These are phyloP conservation scores for Ogataea corticis DNA, from an alignment of 805 yeast genomes.

Conservation along the genomic window DNA sequence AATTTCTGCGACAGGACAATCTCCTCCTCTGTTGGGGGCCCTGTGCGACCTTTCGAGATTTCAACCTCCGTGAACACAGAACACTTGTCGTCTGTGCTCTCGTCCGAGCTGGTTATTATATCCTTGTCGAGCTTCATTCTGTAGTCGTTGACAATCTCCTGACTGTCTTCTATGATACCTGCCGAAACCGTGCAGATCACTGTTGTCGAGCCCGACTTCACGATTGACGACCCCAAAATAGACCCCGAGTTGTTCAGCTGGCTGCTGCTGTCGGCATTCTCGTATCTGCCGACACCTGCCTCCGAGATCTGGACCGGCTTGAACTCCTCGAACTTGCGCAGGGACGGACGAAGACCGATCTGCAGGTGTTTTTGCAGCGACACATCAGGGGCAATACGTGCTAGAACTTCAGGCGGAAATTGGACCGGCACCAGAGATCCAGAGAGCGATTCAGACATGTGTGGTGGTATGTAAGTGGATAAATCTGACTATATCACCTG, in stretches of 20 bases:
- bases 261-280: constrained; percentile 17
- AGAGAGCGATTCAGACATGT: constrained; percentile 1
- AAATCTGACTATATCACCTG: too few relatives aligned
- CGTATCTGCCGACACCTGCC: constrained; percentile 40
- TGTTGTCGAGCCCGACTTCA: constrained; percentile 70
- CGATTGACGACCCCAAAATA: constrained; percentile 66
- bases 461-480: too few relatives aligned
- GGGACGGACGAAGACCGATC: constrained; percentile 72
- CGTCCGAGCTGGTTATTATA: constrained; percentile 28
- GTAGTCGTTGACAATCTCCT: constrained; percentile 43
- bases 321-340: constrained; percentile 72
- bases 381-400: constrained; percentile 81
- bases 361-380: constrained; percentile 78
- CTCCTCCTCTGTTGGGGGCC: constrained; percentile 86
- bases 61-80: constrained; percentile 74
- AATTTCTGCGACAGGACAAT: constrained; percentile 68
- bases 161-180: constrained; percentile 59
- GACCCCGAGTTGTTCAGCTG: constrained; percentile 20
- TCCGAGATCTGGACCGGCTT: constrained; percentile 48
- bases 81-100: constrained; percentile 31
- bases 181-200: constrained; percentile 72
- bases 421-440: constrained; percentile 41
- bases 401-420: constrained; percentile 81
- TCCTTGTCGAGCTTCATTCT: constrained; percentile 40
- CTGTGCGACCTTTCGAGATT: constrained; percentile 69